Evolutionary conservation across 352 stramenopile species (phyloP), one percentile per base, ranked within the genome.

Genomic region (Albugo laibachii): DNA sequence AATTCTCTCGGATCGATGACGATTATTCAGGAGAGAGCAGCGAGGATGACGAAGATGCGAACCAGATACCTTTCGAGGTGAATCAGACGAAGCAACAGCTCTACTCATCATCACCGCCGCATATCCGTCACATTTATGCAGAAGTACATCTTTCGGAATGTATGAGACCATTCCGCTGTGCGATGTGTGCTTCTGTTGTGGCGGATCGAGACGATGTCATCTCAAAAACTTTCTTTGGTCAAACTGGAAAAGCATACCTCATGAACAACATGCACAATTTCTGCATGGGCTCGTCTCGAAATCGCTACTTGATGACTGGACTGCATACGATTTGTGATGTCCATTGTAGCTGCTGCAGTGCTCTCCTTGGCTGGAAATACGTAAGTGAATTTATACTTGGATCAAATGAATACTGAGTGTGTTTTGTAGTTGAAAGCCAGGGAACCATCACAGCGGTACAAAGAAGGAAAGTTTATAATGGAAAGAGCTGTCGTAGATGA

Each of bases 401-500:
- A 35, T 16, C 19, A 34, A 37, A 13, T 35, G 13, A 40, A 10
- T 45, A 20, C 20, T 20, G 16, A 49, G 37, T 13, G 19, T 52
- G 0, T 5, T 19, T 0, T 37, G 24, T 53, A 86, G 75, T 52
- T 87, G 50, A 80, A 79, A 40, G 75, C 75, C 20, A 84, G 83
- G 69, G 75, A 87, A 61, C 41, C 45, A 36, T 78, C 75, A 41
- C 75, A 87, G 58, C 80, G 80, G 56, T 87, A 87, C 71, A 87
- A 84, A 50, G 75, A 87, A 62, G 75, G 71, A 53, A 83, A 80
- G 55, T 87, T 78, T 48, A 83, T 84, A 49, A 75, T 87, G 61
- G 75, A 87, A 55, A 58, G 70, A 16, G 67, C 69, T 27, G 57
- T 84, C n/a, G 67, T 87, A 14, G 58, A 82, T 42, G 71, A 87